Evolutionary conservation across 345 rosid species (phyloP).

Genomic region (Lagerstroemia speciosa): DNA sequence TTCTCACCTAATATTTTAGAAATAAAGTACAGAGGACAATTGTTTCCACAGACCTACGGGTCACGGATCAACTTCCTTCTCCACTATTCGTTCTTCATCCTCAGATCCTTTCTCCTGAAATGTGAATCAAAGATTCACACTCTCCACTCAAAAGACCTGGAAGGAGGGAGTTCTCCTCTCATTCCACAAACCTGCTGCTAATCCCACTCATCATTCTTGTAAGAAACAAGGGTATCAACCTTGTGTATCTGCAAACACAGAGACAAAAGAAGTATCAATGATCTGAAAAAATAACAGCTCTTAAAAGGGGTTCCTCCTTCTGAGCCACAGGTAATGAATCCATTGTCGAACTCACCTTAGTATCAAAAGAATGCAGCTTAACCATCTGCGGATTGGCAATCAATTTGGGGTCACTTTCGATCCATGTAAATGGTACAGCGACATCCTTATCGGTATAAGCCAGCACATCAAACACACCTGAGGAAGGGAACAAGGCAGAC

Average conservation of each 20-base stretch:
- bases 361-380: conserved; percentile 89
- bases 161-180: not conserved
- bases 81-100: too few species aligned
- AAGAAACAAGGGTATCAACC: conserved; percentile 89
- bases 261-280: not conserved
- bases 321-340: not conserved
- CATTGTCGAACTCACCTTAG: conserved; percentile 55
- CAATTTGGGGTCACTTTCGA: conserved; percentile 88
- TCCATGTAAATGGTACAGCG: conserved; percentile 92
- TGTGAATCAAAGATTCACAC: conserved; percentile 19
- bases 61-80: not conserved
- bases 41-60: not conserved
- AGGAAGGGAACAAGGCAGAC: conserved; percentile 1
- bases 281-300: not conserved
- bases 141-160: not conserved
- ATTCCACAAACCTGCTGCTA: conserved; percentile 58
- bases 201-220: conserved; percentile 94
- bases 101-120: too few species aligned
- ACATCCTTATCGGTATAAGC: conserved; percentile 90
- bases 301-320: not conserved
- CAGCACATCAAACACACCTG: conserved; percentile 92
- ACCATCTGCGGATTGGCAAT: conserved; percentile 98
- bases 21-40: not conserved
- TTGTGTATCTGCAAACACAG: conserved; percentile 69
- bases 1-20: too few species aligned